Conservation (phyloP, 768 basidiomycete species). For the Holtermanniella nyarrowii region DNA sequence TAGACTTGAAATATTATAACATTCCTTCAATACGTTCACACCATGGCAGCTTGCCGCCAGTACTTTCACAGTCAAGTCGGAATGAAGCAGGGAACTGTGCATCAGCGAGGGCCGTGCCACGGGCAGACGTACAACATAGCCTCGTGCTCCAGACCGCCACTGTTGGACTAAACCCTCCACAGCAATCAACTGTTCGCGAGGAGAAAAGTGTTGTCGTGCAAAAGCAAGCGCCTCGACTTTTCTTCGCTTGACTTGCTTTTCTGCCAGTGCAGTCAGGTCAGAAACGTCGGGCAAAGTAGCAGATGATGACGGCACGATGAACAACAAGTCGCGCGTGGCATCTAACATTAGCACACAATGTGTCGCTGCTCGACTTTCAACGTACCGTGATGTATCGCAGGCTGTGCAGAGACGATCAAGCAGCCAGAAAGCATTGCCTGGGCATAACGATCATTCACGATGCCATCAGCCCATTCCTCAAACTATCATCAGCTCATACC, state of each 20-base stretch:
- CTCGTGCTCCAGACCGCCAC: background rate
- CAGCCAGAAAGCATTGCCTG: constrained; percentile 22
- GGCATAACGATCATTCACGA: background rate
- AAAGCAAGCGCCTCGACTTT: background rate
- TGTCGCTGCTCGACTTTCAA: background rate
- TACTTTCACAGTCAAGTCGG: background rate
- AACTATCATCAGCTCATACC: background rate
- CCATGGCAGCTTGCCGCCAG: too few relatives aligned
- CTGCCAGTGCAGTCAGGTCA: background rate
- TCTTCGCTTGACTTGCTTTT: background rate
- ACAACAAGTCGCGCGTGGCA: background rate
- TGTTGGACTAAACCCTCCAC: background rate
- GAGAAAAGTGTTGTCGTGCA: background rate
- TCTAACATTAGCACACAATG: background rate
- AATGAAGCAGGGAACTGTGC: background rate
- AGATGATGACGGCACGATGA: background rate
- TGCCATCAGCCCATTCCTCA: background rate
- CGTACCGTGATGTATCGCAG: background rate
- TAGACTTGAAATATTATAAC: too few relatives aligned
- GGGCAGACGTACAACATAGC: background rate
- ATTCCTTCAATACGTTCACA: too few relatives aligned
- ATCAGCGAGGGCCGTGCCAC: background rate
- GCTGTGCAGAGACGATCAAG: background rate
- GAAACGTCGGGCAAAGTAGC: background rate
- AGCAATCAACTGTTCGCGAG: background rate